Evolutionary conservation across 768 basidiomycete genomes (phyloP), one percentile per base, ranked within the genome.

Genomic region (Floccularia luteovirens): DNA sequence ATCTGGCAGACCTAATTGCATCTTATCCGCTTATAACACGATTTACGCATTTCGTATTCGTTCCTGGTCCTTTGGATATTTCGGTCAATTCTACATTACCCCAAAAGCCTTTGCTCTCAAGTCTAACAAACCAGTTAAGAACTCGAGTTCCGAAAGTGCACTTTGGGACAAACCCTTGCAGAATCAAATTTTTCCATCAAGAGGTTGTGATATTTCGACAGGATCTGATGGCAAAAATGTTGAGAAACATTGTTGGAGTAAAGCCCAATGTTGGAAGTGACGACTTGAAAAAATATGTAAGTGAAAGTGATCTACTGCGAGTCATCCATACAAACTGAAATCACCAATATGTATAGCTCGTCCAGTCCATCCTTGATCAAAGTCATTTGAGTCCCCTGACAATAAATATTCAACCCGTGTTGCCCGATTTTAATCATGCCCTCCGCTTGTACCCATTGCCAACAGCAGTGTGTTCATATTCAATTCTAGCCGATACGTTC

Each of bases 291-390:
- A 75, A 86, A 68, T 93, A 83, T 63, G 93, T 94, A 56, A 53
- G 89, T 50, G 8, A 4, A 38, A 8, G 19, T 36, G 16, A 40
- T 32, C 12, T 37, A 14, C 25, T 24, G 13, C 8, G 10, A 14
- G 20, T 38, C 8, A 24, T 36, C 6, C 38, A 33, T 11, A 13
- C 11, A 13, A 17, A n/a, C 28, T 20, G 38, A 10, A 38, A 34
- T 8, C 20, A 14, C 28, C 3, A 19, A 4, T 31, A 19, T n/a
- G 25, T 25, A 13, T 48, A 97, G 93, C 75, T 96, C 40, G 93
- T 96, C n/a, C 92, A 96, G 63, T 86, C 93, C 0, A 80, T 99
- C 27, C 64, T 98, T 24, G 96, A 99, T 55, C 96, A 99, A 61
- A 81, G 84, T 25, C 93, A 98, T 63, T 73, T 99, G n/a, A 79